Conservation (phyloP, 225 moss, liverwort and hornwort species). For the Anthoceros angustus region DNA sequence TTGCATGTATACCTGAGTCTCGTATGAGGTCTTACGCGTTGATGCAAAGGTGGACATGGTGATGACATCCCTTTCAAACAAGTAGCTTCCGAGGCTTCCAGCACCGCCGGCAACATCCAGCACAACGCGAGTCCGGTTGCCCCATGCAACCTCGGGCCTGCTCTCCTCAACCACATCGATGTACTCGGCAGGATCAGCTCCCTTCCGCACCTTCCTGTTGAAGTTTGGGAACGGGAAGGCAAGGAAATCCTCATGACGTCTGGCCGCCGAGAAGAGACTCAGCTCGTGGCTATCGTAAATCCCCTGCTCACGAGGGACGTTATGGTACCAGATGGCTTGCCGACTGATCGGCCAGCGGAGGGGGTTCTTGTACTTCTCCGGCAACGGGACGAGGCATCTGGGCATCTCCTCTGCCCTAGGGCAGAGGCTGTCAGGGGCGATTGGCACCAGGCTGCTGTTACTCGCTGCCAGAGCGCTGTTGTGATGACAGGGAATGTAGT, state of each 20-base stretch:
- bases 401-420: conserved; percentile 41
- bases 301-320: not conserved
- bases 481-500: conserved; percentile 61
- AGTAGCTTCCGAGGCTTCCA: conserved; percentile 19
- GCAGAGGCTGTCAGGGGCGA: conserved; percentile 54
- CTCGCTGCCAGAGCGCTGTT: conserved; percentile 26
- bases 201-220: not conserved
- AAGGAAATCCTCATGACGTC: not conserved
- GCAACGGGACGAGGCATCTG: conserved; percentile 60
- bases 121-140: conserved; percentile 22
- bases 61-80: conserved; percentile 17
- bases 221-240: not conserved
- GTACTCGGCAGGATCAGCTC: not conserved
- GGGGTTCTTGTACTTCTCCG: conserved; percentile 41
- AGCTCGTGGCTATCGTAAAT: not conserved
- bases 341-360: conserved; percentile 56
- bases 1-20: conserved; percentile 14
- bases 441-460: too few relatives aligned
- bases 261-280: not conserved
- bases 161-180: not conserved
- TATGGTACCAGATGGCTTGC: not conserved
- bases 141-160: not conserved
- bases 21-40: conserved; percentile 23
- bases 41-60: conserved; percentile 14
- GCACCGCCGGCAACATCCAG: conserved; percentile 31